Evolutionary conservation across 1,139 yeast species (phyloP), one percentile per base, ranked within the genome.

Genomic region (Insectozyma bohioensis): DNA sequence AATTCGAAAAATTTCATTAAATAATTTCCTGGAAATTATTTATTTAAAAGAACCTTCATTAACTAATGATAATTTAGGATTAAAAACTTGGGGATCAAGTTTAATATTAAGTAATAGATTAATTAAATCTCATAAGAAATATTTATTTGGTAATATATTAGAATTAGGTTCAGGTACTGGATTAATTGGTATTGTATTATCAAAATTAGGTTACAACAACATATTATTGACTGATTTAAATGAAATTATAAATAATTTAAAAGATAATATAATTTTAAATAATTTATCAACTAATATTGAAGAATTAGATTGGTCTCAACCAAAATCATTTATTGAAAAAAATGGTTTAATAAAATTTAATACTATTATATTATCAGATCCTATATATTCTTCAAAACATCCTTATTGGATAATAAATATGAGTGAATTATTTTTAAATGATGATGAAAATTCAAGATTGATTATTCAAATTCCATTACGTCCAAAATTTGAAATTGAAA

Each of bases 141-240:
- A 63, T 40, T 41, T 72, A 28, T 24, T 39, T 28, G 65, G 64
- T 6, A 70, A 76, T 0, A 72, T 86, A 0, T 57, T 92, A 10
- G 98, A 92, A 51, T 63, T 92, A 15, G 98, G 98, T 0, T 72
- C 97, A 0, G 98, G 98, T 0, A 92, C 98, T 0, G 98, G 98
- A 0, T 62, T 92, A 14, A 85, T 83, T 1, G 97, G 97, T 0
- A 81, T 92, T 26, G 64, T 78, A 0, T 71, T 84, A 36, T 72
- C 74, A 2, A 37, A 64, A 11, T 53, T 72, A 24, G 85, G 79
- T 2, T 69, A 61, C 43, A 51, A 63, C 0, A n/a, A n/a, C n/a
- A 70, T 87, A 0, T 59, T 63, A 11, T 56, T 87, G 22, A 88
- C 98, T 0, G 98, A 92, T 54, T 60, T 92, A 31, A 78, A 80